Conservation (phyloP, 1,139 yeast genomes). For the Debaryomyces udenii region DNA sequence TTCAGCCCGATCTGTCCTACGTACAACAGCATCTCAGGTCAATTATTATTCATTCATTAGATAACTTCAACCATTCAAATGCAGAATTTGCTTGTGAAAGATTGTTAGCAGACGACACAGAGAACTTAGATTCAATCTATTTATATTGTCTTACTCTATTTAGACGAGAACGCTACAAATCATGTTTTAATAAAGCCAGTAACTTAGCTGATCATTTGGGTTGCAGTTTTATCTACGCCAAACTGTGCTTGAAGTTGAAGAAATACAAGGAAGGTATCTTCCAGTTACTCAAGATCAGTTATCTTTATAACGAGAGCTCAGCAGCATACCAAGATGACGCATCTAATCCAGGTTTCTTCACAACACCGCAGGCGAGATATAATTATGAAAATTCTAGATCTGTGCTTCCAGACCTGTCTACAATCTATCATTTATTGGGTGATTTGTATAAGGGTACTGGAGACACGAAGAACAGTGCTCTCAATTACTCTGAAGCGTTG, state of each 20-base stretch:
- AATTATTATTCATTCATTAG: constrained; percentile 67
- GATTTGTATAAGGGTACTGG: constrained; percentile 63
- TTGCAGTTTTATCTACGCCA: constrained; percentile 71
- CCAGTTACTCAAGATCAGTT: constrained; percentile 45
- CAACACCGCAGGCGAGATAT: constrained; percentile 29
- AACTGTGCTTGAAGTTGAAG: constrained; percentile 60
- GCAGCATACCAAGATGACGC: constrained; percentile 9
- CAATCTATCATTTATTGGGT: constrained; percentile 69
- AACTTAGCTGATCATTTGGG: constrained; percentile 57
- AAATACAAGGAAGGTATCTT: constrained; percentile 65
- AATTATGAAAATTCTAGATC: constrained; percentile 39
- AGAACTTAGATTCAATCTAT: constrained; percentile 58
- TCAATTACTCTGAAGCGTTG: constrained; percentile 69
- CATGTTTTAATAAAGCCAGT: constrained; percentile 58
- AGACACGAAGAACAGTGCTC: constrained; percentile 65
- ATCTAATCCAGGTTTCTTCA: constrained; percentile 21
- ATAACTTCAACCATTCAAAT: constrained; percentile 65
- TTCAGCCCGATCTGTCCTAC: constrained; percentile 25
- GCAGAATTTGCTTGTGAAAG: constrained; percentile 86
- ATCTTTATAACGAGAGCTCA: constrained; percentile 40
- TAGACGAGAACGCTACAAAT: constrained; percentile 57
- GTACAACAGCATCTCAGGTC: constrained; percentile 53
- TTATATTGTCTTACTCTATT: constrained; percentile 65
- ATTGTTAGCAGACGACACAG: constrained; percentile 57
- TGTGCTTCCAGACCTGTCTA: constrained; percentile 64